phyloP scores from a whole-genome alignment of 1,139 yeast species.

The Hyphopichia khmerensis region DNA sequence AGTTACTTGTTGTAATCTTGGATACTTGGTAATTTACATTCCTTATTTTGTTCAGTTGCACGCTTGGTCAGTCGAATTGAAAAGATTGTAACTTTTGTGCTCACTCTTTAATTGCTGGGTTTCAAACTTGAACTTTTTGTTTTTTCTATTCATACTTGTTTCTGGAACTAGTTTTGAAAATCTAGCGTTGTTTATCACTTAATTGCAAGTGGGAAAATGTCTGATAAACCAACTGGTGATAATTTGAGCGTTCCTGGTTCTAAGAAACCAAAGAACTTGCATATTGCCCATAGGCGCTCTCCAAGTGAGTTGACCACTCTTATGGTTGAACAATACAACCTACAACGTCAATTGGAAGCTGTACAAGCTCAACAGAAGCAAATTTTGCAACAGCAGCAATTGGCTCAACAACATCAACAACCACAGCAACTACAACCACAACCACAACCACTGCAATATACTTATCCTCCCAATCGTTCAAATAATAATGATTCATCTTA shows the following conservation, averaged over 20 bases:
- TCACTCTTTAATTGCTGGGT: not conserved
- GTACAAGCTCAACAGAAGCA: conserved; percentile 93
- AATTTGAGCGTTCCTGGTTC: conserved; percentile 15
- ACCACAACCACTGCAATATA: conserved; percentile 17
- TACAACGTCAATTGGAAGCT: conserved; percentile 88
- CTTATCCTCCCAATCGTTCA: conserved; percentile 13
- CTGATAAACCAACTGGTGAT: conserved; percentile 7
- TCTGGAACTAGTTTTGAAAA: no score
- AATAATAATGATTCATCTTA: conserved; percentile 20
- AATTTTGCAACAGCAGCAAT: conserved; percentile 66
- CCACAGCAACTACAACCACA: conserved; percentile 18
- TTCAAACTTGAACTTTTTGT: not conserved
- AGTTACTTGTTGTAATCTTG: no score
- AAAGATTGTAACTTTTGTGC: not conserved
- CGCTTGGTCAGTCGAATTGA: not conserved
- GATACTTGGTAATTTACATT: no score
- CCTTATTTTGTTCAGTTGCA: not conserved
- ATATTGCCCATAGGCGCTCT: conserved; percentile 91
- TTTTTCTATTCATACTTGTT: not conserved
- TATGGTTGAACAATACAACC: conserved; percentile 90
- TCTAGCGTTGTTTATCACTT: no score
- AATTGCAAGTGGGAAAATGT: no score
- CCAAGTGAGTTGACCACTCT: conserved; percentile 93
- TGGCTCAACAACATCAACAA: conserved; percentile 24
- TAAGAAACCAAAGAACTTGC: conserved; percentile 48